These are phyloP conservation scores for Penicillium sp. DNA, from an alignment of 2,329 filamentous ascomycete species.

Conservation along the genomic window DNA sequence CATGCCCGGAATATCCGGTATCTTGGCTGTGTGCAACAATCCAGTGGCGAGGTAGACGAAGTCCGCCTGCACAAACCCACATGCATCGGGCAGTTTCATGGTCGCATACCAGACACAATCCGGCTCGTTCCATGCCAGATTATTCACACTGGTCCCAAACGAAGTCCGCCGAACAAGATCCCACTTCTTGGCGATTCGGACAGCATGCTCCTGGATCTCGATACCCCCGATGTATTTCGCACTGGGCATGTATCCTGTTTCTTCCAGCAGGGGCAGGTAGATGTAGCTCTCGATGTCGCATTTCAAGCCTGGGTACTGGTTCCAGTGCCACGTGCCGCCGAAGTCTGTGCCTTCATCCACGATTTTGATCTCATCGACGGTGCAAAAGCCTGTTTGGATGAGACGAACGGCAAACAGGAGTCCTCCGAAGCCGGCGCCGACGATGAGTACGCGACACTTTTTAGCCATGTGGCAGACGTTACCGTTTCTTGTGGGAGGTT, in stretches of 20 bases:
- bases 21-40: neutral
- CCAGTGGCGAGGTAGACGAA: neutral
- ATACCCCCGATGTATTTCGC: constrained; percentile 40
- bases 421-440: neutral
- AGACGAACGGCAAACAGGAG: neutral
- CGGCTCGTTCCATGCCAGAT: neutral
- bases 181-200: neutral
- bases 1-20: neutral
- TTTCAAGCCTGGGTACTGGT: constrained; percentile 48
- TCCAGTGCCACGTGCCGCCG: constrained; percentile 33
- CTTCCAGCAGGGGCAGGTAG: constrained; percentile 61
- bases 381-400: neutral
- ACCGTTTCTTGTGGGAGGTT: neutral
- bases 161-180: neutral
- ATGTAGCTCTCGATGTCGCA: constrained; percentile 61
- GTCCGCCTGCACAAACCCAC: neutral
- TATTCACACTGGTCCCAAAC: neutral
- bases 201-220: neutral
- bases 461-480: neutral
- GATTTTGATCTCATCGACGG: neutral
- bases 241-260: constrained; percentile 59
- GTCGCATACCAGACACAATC: neutral
- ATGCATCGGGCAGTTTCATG: neutral
- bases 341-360: neutral
- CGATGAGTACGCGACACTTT: neutral